Conservation (phyloP, 2,329 filamentous ascomycete genomes). For the Diaporthe sp. region DNA sequence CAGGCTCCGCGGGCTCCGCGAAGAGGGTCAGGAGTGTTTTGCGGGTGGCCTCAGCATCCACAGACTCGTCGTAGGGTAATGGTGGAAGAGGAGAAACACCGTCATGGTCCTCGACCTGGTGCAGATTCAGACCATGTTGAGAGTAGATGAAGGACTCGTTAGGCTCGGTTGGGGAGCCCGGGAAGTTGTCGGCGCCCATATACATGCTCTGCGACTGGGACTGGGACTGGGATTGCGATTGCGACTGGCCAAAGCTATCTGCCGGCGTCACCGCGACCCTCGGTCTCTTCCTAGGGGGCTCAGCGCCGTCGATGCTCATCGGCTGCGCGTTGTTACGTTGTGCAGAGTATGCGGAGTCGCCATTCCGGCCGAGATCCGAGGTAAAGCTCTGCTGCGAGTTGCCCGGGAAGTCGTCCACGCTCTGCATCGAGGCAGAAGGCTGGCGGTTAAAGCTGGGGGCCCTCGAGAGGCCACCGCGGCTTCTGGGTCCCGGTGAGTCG, state of each 20-base stretch:
- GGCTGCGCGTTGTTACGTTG: conserved; percentile 58
- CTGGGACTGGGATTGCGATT: conserved; percentile 10
- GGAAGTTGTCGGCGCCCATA: conserved; percentile 64
- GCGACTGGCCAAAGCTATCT: conserved; percentile 66
- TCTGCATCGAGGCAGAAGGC: conserved; percentile 72
- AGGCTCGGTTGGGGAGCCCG: conserved; percentile 82
- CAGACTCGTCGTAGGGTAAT: conserved; percentile 70
- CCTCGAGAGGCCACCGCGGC: conserved; percentile 70
- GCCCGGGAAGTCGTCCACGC: conserved; percentile 75
- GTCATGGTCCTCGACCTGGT: conserved; percentile 61
- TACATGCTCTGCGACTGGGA: conserved; percentile 59
- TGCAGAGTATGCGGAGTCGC: conserved; percentile 79
- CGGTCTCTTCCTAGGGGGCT: conserved; percentile 87
- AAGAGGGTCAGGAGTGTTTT: conserved; percentile 87
- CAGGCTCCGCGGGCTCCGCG: conserved; percentile 75
- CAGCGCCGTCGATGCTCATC: conserved; percentile 69
- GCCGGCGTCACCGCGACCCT: conserved; percentile 68
- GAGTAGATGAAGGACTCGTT: conserved; percentile 84
- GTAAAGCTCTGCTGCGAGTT: conserved; percentile 88
- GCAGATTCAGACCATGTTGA: conserved; percentile 60
- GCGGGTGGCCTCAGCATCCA: conserved; percentile 83
- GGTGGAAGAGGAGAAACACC: conserved; percentile 74
- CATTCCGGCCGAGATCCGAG: conserved; percentile 81
- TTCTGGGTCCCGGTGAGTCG: conserved; percentile 84
- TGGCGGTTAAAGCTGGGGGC: conserved; percentile 80